Base-by-base conservation (phyloP, 2,329 filamentous ascomycete species). In the Bipolaris gigantea region DNA sequence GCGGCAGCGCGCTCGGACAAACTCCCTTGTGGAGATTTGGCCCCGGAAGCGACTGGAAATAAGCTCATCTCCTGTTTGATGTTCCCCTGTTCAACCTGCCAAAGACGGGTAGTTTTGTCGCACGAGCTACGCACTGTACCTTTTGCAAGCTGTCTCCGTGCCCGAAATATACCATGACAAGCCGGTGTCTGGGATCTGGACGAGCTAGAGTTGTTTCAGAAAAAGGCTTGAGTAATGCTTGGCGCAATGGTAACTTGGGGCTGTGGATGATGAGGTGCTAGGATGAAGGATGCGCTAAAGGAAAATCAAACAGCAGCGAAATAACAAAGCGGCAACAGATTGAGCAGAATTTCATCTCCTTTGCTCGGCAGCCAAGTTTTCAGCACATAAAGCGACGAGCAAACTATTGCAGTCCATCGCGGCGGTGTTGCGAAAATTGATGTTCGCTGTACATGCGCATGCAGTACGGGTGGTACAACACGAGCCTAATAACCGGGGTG, bases 221-320 rank as follows among this genome's bases (percentile, higher is more conserved):
- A 42, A 36, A 46, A 44, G 41, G 53, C 50, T 53, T 57, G 56
- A 52, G 41, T 27, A 33, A 55, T 46, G 56, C 61, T 61, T 60
- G 57, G 51, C 56, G 49, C 53, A 55, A 55, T 53, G 52, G 48
- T 15, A 36, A 38, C 44, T 25, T 6, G n/a, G 33, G 45, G 38
- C 43, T n/a, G 40, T 40, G 36, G 32, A 41, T 53, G 47, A 55
- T 48, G 56, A 55, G 46, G 53, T 53, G 47, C 48, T 55, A 38
- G 55, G 60, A 60, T 58, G 50, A 60, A 57, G 53, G 47, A 57
- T 42, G 47, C 63, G 56, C 65, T 66, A 64, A 58, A 52, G 50
- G 67, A 40, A 62, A 62, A 71, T 71, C 67, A 72, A 70, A 72
- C 69, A 54, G 50, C 60, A 55, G 53, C 61, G 69, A 70, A 55